Evolutionary conservation across 1,284 basidiomycete genomes (phyloP), one percentile per base, ranked within the genome.

Genomic region (Marasmius fiardii): DNA sequence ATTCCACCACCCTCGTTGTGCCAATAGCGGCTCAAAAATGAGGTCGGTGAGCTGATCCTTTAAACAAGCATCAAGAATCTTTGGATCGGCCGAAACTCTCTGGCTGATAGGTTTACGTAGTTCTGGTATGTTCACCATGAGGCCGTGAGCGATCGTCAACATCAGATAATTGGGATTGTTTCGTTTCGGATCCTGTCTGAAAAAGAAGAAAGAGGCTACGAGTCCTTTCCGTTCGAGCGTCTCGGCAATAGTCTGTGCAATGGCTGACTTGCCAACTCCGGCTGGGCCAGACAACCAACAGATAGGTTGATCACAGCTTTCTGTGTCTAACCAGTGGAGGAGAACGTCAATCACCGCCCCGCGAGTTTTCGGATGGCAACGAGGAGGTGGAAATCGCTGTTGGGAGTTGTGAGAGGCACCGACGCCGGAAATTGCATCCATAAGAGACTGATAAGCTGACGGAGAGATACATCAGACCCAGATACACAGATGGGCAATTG

Each of bases 171-270:
- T 14, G 21, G 48, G 41, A 23, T 35, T 55, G 41, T 51, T 55
- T 3, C 58, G 35, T 21, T 39, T 20, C 3, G 44, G 24, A 14
- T 53, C 37, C 3, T 37, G 23, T 4, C 58, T 56, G 16, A 44
- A 44, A 44, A 64, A 64, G 52, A 59, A 64, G 50, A 60, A 64
- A 23, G 52, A 61, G 8, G 63, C 60, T 3, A 44, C 60, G 4
- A 64, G 52, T 11, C 44, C 47, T 7, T 23, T 1, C 7, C 50
- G 21, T 12, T 50, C 52, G 21, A 26, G 58, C 12, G 24, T 35
- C 16, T 61, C 35, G 11, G 61, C 55, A 14, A 65, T 41, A 1
- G 57, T 62, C 20, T 58, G 63, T 0, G 63, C 63, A 7, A 65
- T 59, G 4, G 63, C 52, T 0, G 63, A 61, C 45, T 65, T 64